Conservation (phyloP, 768 basidiomycete species). For the Mycena vulgaris region DNA sequence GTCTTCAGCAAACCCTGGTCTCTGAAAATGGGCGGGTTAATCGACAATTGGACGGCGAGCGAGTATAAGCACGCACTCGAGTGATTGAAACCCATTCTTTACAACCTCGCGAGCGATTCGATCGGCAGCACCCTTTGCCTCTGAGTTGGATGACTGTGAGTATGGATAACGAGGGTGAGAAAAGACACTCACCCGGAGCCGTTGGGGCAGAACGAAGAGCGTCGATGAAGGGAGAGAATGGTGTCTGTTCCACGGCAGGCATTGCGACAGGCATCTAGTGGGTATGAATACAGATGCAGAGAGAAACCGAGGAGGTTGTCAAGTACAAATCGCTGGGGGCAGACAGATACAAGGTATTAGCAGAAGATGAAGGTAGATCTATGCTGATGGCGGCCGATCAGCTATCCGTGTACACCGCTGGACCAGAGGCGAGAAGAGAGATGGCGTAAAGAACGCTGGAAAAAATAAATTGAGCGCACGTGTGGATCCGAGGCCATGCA, state of each 20-base stretch:
- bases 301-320: slow-evolving; percentile 40
- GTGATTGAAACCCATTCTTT: slow-evolving; percentile 72
- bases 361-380: slow-evolving; percentile 33
- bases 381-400: slow-evolving; percentile 22
- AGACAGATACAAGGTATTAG: slow-evolving; percentile 34
- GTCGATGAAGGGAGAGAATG: slow-evolving; percentile 59
- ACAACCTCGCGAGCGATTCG: slow-evolving; percentile 80
- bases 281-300: slow-evolving; percentile 45
- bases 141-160: slow-evolving; percentile 53
- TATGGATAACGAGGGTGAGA: slow-evolving; percentile 8
- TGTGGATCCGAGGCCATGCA: no score
- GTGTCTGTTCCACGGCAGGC: slow-evolving; percentile 57
- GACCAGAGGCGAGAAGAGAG: slow-evolving; percentile 7
- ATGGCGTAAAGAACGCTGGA: background rate
- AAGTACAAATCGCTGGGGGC: slow-evolving; percentile 38
- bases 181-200: slow-evolving; percentile 63
- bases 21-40: slow-evolving; percentile 53
- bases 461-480: background rate
- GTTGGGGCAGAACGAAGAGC: slow-evolving; percentile 66
- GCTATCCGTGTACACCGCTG: slow-evolving; percentile 25
- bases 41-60: background rate
- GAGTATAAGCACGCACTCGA: slow-evolving; percentile 62
- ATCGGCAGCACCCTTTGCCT: slow-evolving; percentile 90
- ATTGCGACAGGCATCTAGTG: slow-evolving; percentile 68
- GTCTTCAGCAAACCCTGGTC: slow-evolving; percentile 74